These are phyloP conservation scores for Psilocybe cyanescens DNA, from an alignment of 768 basidiomycete species.

Conservation along the genomic window DNA sequence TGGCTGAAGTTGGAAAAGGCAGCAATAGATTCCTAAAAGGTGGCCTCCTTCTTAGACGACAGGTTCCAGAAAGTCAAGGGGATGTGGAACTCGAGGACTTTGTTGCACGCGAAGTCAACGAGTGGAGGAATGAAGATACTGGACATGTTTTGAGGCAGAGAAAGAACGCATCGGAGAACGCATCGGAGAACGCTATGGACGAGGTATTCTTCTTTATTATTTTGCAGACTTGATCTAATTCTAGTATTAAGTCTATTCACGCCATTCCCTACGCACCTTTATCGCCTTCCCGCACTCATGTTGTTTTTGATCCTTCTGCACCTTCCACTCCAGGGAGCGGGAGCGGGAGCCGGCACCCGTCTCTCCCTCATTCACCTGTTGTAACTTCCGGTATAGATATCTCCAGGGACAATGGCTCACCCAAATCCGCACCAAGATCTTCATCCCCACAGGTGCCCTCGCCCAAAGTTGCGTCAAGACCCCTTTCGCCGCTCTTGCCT, in stretches of 20 bases:
- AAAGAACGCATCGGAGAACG: slow-evolving; percentile 29
- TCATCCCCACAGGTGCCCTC: not conserved
- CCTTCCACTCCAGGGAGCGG: slow-evolving; percentile 19
- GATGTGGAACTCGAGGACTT: slow-evolving; percentile 56
- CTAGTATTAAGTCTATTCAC: slow-evolving; percentile 42
- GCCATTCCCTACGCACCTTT: slow-evolving; percentile 50
- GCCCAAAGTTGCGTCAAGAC: not conserved
- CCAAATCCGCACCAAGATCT: not conserved
- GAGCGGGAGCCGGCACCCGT: slow-evolving; percentile 7
- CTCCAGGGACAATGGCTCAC: not conserved
- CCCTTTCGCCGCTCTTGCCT: slow-evolving; percentile 1
- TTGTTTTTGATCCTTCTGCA: slow-evolving; percentile 24
- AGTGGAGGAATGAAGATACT: slow-evolving; percentile 53
- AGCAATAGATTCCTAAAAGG: slow-evolving; percentile 13
- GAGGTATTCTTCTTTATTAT: slow-evolving; percentile 42
- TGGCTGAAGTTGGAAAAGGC: slow-evolving; percentile 8
- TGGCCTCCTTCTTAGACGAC: slow-evolving; percentile 18
- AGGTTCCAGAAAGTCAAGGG: slow-evolving; percentile 8
- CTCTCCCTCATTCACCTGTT: slow-evolving; percentile 9
- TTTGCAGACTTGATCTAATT: not conserved
- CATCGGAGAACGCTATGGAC: slow-evolving; percentile 38
- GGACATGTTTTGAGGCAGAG: slow-evolving; percentile 36
- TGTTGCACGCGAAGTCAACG: slow-evolving; percentile 50
- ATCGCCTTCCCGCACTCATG: slow-evolving; percentile 46
- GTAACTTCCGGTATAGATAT: not conserved